Evolutionary conservation across 257 asterid species (phyloP), one percentile per base, ranked within the genome.

Genomic region (Agastache rugosa): DNA sequence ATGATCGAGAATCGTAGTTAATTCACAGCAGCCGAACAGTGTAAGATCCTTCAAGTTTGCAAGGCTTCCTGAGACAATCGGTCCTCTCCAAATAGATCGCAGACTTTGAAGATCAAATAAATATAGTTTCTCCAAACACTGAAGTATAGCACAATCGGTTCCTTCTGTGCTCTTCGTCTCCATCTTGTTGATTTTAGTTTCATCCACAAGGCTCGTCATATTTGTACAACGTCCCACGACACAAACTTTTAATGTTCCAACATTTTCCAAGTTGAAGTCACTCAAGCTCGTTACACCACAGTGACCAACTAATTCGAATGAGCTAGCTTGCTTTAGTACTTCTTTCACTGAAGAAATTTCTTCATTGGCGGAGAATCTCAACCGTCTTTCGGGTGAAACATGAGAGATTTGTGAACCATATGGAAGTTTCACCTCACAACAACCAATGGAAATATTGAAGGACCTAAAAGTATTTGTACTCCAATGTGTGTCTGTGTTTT

Each of bases 251-350:
- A 76, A 34, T 2, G 80, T 10, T 41, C 73, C 73, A 0, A 8
- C 5, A 54, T 71, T 77, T 63, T 54, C 63, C 45, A 71, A 55
- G 69, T 20, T 35, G 25, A 77, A 63, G 10, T 63, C 77, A 25
- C 55, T 71, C 62, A 71, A 77, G 31, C 63, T 77, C 67, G 16
- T 0, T 17, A 77, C 69, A 15, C 8, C 0, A 1, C 11, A 14
- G 25, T 77, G 63, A 2, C 63, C 75, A 23, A 71, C 51, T 63
- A 77, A 54, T 63, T 71, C 77, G 0, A 77, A 77, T 25, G 81
- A 44, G 34, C 63, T 63, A 7, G 77, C 77, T 11, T 77, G 81
- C 8, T 12, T 62, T 2, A 77, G 68, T 41, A 70, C 61, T 25
- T 63, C 63, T 27, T 41, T 47, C 20, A 70, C 73, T 5, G 68